phyloP scores from a whole-genome alignment of 2,329 filamentous ascomycete genomes.

The Sporothrix mexicana region DNA sequence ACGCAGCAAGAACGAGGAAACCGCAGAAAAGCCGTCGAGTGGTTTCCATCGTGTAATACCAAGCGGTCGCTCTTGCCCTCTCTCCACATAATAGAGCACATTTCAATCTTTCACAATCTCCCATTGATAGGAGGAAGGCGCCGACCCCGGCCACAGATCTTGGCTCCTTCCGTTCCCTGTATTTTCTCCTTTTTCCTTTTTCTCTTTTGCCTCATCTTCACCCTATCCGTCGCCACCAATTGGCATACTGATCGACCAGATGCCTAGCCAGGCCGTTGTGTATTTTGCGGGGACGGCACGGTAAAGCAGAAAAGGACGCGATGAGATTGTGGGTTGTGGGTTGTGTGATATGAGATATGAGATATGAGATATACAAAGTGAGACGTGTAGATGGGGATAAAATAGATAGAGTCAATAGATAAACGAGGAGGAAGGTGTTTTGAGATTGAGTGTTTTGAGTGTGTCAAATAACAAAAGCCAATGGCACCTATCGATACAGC shows the following conservation, averaged over 20 bases:
- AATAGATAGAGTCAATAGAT: background rate
- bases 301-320: background rate
- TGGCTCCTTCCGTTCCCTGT: background rate
- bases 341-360: background rate
- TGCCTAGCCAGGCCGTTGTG: background rate
- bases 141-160: background rate
- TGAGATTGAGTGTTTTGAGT: background rate
- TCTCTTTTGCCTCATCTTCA: conserved; percentile 12
- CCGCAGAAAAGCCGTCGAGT: background rate
- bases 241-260: background rate
- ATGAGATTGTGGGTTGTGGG: background rate
- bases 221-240: background rate
- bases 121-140: background rate
- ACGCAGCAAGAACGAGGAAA: background rate
- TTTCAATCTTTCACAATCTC: background rate
- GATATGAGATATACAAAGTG: background rate
- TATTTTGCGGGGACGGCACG: conserved; percentile 18
- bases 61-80: background rate
- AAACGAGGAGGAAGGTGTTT: background rate
- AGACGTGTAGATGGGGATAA: background rate
- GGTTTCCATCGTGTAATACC: background rate
- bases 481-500: too few species aligned
- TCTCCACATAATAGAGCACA: background rate
- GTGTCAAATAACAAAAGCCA: too few species aligned
- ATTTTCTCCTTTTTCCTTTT: background rate